These are phyloP conservation scores for Przewalskia tangutica DNA, from an alignment of 257 asterid genomes.

Conservation along the genomic window DNA sequence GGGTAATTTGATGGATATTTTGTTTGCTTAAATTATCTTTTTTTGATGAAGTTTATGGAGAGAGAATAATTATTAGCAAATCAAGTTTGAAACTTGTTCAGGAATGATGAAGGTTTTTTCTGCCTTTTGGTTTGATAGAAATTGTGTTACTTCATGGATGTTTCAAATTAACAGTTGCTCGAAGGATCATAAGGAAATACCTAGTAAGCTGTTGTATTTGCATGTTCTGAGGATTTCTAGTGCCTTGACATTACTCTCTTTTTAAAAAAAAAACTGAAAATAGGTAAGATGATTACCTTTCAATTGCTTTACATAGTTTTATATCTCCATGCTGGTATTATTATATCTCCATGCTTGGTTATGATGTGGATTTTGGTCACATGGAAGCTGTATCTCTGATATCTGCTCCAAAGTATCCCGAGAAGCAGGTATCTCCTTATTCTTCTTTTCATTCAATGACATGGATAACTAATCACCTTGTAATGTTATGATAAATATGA, in stretches of 20 bases:
- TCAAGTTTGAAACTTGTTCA: background rate
- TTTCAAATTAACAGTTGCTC: background rate
- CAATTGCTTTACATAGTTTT: background rate
- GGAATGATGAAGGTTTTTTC: background rate
- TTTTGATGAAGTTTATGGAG: background rate
- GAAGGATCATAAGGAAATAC: background rate
- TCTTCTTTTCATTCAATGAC: background rate
- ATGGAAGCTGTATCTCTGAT: slow-evolving; percentile 98
- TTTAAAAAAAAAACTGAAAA: too few relatives aligned
- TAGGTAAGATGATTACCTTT: background rate
- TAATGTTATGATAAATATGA: background rate
- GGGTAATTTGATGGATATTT: background rate
- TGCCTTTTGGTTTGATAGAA: background rate
- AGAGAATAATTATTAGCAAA: background rate
- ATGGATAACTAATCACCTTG: background rate
- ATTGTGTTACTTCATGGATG: background rate
- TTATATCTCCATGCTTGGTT: slow-evolving; percentile 76
- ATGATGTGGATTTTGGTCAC: slow-evolving; percentile 99
- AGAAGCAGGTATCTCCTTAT: slow-evolving; percentile 67
- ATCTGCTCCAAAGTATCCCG: slow-evolving; percentile 99
- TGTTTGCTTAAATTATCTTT: background rate
- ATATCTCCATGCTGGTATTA: background rate
- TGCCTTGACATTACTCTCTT: too few relatives aligned
- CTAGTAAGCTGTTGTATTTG: background rate
- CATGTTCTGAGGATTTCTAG: background rate